phyloP scores from a whole-genome alignment of 1,139 yeast species.

The Pichia kudriavzevii region DNA sequence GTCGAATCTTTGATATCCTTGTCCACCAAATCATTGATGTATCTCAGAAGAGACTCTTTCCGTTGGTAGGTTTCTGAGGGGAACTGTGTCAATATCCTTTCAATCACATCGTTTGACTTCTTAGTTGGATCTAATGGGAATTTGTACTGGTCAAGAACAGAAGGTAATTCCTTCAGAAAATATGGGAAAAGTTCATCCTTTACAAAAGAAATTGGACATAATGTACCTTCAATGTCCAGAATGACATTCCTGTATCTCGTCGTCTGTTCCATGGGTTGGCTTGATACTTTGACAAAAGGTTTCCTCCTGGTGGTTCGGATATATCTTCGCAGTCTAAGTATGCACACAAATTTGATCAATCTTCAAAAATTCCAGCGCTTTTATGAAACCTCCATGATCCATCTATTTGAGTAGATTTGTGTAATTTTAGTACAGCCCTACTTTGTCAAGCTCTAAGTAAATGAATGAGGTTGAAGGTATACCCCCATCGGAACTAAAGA shows the following conservation, averaged over 20 bases:
- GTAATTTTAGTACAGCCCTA: no score
- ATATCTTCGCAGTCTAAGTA: no score
- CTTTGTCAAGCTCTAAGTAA: no score
- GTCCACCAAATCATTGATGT: slow-evolving; percentile 51
- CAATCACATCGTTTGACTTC: slow-evolving; percentile 19
- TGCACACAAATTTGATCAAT: no score
- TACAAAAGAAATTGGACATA: slow-evolving; percentile 85
- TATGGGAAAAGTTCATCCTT: slow-evolving; percentile 58
- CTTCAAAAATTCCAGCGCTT: no score
- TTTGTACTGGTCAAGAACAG: slow-evolving; percentile 25
- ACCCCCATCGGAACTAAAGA: no score
- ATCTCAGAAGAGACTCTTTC: slow-evolving; percentile 22
- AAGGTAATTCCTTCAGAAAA: slow-evolving; percentile 32
- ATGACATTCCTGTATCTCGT: slow-evolving; percentile 29
- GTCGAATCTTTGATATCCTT: slow-evolving; percentile 72
- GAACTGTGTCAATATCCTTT: slow-evolving; percentile 36
- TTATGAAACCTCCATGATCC: no score
- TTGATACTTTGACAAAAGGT: no score
- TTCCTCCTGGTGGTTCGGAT: no score
- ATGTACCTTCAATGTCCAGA: slow-evolving; percentile 85
- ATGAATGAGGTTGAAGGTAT: no score
- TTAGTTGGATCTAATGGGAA: slow-evolving; percentile 32
- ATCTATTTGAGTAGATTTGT: no score
- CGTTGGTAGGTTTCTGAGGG: slow-evolving; percentile 29
- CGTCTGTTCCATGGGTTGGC: slow-evolving; percentile 4